These are phyloP conservation scores for Candida railenensis DNA, from an alignment of 805 yeast species.

Conservation along the genomic window DNA sequence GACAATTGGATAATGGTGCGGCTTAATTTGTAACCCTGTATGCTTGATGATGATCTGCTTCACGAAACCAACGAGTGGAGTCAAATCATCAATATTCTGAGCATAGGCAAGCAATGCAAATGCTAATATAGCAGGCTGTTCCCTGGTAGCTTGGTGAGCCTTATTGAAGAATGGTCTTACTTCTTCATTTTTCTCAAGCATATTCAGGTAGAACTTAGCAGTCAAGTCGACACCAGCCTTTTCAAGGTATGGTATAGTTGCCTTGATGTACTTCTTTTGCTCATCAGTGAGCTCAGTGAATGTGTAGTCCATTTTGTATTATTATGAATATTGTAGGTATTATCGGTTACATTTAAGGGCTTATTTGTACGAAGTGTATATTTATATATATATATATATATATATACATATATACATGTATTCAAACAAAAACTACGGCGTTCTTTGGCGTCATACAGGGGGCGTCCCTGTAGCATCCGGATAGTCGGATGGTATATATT, in stretches of 20 bases:
- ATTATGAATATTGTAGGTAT: conserved; percentile 7
- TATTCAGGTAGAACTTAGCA: conserved; percentile 49
- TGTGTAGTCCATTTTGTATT: conserved; percentile 13
- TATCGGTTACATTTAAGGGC: too few relatives aligned
- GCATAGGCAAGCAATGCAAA: conserved; percentile 62
- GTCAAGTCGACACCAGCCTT: conserved; percentile 56
- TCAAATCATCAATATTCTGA: conserved; percentile 56
- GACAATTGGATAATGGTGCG: conserved; percentile 68
- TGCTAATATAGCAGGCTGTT: conserved; percentile 66
- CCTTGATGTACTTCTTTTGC: conserved; percentile 37
- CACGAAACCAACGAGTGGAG: conserved; percentile 53
- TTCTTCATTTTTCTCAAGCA: conserved; percentile 54
- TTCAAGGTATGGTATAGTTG: conserved; percentile 57
- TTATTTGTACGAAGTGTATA: too few relatives aligned
- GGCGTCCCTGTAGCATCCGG: too few relatives aligned
- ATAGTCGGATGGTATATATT: too few relatives aligned
- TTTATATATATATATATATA: too few relatives aligned
- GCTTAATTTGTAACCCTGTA: conserved; percentile 57
- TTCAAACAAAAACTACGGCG: too few relatives aligned
- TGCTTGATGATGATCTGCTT: conserved; percentile 64
- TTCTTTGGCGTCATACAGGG: too few relatives aligned
- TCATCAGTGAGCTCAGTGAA: conserved; percentile 25
- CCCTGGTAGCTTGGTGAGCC: conserved; percentile 51
- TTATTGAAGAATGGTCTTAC: conserved; percentile 61
- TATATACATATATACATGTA: too few relatives aligned